Evolutionary conservation across 176 grass and related monocot genomes (phyloP).

Genomic region (Carex parvula): DNA sequence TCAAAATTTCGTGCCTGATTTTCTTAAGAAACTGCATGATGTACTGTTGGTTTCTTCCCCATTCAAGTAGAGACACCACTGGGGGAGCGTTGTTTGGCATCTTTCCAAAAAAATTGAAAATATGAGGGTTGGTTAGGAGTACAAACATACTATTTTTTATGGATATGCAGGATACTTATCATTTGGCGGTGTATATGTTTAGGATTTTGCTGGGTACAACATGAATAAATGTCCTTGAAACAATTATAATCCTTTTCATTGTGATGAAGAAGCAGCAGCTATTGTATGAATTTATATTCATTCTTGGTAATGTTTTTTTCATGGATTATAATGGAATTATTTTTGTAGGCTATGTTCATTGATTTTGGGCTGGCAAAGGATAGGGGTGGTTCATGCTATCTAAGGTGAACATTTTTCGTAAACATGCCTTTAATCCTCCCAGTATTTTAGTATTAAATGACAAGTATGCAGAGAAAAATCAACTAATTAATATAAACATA

Average conservation of each 20-base stretch:
- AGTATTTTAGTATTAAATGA: slow-evolving; percentile 17
- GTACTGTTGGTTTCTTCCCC: not conserved
- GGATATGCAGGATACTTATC: not conserved
- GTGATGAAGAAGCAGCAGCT: not conserved
- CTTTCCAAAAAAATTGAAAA: not conserved
- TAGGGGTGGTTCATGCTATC: slow-evolving; percentile 80
- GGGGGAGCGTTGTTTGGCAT: not conserved
- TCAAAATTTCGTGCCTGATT: not conserved
- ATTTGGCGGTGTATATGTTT: not conserved
- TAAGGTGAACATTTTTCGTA: slow-evolving; percentile 50
- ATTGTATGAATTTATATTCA: not conserved
- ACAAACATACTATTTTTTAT: not conserved
- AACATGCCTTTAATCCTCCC: not conserved
- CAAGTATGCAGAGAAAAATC: not conserved
- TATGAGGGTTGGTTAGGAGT: not conserved
- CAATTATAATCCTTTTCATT: not conserved
- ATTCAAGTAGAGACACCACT: not conserved
- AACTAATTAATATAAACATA: not conserved
- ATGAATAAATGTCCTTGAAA: not conserved
- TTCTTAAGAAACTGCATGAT: not conserved
- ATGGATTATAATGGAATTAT: not conserved
- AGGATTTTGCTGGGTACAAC: not conserved
- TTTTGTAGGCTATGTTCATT: slow-evolving; percentile 95
- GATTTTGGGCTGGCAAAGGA: slow-evolving; percentile 98
- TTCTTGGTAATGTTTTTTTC: not conserved